Base-by-base conservation (phyloP, 2,329 filamentous ascomycete species). In the Fusarium nanum region DNA sequence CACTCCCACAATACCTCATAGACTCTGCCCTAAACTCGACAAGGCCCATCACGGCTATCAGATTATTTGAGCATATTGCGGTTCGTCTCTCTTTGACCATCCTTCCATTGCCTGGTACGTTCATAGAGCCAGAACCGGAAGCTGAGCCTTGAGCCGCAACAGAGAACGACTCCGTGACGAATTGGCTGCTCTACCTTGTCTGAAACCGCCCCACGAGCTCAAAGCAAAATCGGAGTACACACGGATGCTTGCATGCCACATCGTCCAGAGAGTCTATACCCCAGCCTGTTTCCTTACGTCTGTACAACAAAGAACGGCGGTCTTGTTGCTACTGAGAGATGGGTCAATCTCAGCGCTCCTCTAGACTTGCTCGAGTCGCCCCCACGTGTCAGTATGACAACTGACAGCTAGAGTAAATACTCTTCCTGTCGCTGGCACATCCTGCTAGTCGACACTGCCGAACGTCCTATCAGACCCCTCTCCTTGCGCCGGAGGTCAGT, bases 201-300 rank as follows among this genome's bases (percentile, higher is more conserved):
- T 59, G 50, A 67, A 65, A 49, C 57, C 58, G 68, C 69, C 64
- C 71, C 69, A 69, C 59, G 60, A 60, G 58, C 60, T 67, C 64
- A 69, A 64, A 60, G 63, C 59, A 60, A 60, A 64, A 65, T 48
- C 67, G 67, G 70, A 64, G 72, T 62, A 67, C 72, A 66, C 54
- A 55, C 73, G 74, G 73, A 44, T 75, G 57, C 63, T 65, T 76
- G 74, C 74, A 76, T 76, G 44, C 47, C 56, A 61, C 69, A 73
- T 73, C 67, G 58, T 67, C 64, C 64, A 74, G 67, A 64, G 59
- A 37, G 61, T 56, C 47, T 65, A 57, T 64, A 63, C 71, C 72
- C 67, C 66, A 64, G 72, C 60, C 67, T 48, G 60, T 66, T 68
- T 65, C 42, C 60, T 73, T 58, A 75, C 59, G 62, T 56, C 54